phyloP scores from a whole-genome alignment of 2,329 filamentous ascomycete species.

The Sphaerulina musiva region DNA sequence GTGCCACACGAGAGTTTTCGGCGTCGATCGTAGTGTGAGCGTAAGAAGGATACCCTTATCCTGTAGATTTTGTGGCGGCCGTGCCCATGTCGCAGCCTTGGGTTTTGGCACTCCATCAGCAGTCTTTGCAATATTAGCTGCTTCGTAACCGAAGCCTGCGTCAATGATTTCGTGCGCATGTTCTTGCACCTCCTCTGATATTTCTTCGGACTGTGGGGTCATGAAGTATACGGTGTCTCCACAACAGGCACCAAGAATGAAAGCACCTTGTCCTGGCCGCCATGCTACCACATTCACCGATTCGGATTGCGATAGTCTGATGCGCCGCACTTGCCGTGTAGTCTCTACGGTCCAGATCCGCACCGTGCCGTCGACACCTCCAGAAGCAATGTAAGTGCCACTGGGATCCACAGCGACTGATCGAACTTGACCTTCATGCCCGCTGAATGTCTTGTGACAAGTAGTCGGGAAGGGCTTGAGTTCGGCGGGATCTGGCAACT shows the following conservation, averaged over 20 bases:
- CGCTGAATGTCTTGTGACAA: constrained; percentile 77
- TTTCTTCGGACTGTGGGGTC: constrained; percentile 46
- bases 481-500: constrained; percentile 86
- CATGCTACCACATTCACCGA: constrained; percentile 82
- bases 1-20: constrained; percentile 92
- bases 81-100: constrained; percentile 72
- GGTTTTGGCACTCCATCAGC: constrained; percentile 57
- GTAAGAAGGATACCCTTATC: constrained; percentile 73
- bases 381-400: constrained; percentile 79
- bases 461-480: constrained; percentile 90
- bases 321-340: constrained; percentile 80
- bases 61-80: constrained; percentile 67
- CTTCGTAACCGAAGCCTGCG: constrained; percentile 88
- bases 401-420: constrained; percentile 78
- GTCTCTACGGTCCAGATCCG: constrained; percentile 84
- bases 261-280: constrained; percentile 74
- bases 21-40: constrained; percentile 58
- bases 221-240: constrained; percentile 83
- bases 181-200: constrained; percentile 51
- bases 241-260: constrained; percentile 74
- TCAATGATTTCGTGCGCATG: constrained; percentile 71
- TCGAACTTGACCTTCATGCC: constrained; percentile 82
- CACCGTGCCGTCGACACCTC: constrained; percentile 88
- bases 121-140: constrained; percentile 51
- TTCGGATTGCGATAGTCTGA: constrained; percentile 67